Base-by-base conservation (phyloP, 225 moss, liverwort and hornwort species). In the Asterella californica region DNA sequence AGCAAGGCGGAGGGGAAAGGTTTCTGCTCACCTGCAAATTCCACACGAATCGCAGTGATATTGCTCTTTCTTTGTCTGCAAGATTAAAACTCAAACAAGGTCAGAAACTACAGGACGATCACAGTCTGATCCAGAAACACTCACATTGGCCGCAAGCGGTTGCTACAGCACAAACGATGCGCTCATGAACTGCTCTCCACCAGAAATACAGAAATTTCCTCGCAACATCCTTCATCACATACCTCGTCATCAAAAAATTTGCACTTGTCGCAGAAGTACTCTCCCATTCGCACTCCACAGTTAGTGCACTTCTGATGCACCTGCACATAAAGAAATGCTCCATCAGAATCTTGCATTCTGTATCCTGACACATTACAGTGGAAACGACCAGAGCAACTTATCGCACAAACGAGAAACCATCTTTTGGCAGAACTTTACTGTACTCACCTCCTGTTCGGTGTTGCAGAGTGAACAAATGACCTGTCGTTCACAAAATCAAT, bases 211-310 rank as follows among this genome's bases (percentile, higher is more conserved):
- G n/a, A 9, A 25, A 21, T 5, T 5, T 61, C n/a, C n/a, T 61
- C 9, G 19, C 61, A 61, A 25, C n/a, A 70, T 1, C 42, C 19
- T 18, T 38, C 22, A 12, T 48, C 14, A 34, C 32, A 75, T 62
- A 95, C 95, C 89, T 93, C 90, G 37, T 99, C 99, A 82, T 99
- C 99, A 59, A 86, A 99, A 76, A 99, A 99, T 60, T 92, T 95
- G 89, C 99, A 99, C 61, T 83, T 86, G 48, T 80, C 80, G 62
- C 99, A 99, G 79, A 93, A 99, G 47, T 89, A 99, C 30, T 93
- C 93, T 76, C 99, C 99, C 99, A 99, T 95, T 71, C 87, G 84
- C 17, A 99, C 99, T 71, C 95, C 99, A 78, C 99, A 99, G 49
- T 84, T 90, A 73, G 87, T 82, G 70, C 95, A 99, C 19, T 92